phyloP scores from a whole-genome alignment of 2,329 filamentous ascomycete genomes.

The Graphilbum fragrans region DNA sequence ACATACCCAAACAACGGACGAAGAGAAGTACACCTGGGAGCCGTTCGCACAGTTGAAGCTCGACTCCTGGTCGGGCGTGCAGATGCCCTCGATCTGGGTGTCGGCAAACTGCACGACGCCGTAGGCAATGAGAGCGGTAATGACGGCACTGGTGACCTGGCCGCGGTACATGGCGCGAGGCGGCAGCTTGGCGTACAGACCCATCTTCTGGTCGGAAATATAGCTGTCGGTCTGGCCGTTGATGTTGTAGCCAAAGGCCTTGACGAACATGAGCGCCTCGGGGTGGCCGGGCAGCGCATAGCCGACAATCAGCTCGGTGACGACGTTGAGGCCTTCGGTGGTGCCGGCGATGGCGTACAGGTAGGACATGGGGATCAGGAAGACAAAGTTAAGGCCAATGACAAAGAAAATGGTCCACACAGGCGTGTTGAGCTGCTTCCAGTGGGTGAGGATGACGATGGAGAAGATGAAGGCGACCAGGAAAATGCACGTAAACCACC shows the following conservation, averaged over 20 bases:
- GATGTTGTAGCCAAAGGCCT: constrained; percentile 13
- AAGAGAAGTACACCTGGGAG: constrained; percentile 1
- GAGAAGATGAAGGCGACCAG: constrained; percentile 1
- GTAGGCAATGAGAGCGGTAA: constrained; percentile 5
- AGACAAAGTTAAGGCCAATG: constrained; percentile 20
- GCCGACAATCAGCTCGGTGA: constrained; percentile 35
- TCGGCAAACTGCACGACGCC: constrained; percentile 3
- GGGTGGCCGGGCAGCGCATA: constrained; percentile 35
- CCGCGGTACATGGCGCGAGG: constrained; percentile 6
- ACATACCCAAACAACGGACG: constrained; percentile 5
- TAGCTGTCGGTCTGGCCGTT: constrained; percentile 5
- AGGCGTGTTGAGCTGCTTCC: neutral
- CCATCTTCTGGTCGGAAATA: constrained; percentile 7
- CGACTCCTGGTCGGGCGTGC: constrained; percentile 3
- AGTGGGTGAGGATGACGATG: constrained; percentile 1
- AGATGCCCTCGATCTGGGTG: constrained; percentile 1
- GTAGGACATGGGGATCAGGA: constrained; percentile 31
- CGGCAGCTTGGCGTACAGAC: constrained; percentile 6
- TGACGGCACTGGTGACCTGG: constrained; percentile 4
- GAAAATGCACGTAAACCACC: constrained; percentile 1
- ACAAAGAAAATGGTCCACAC: constrained; percentile 4
- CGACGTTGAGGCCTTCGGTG: constrained; percentile 33
- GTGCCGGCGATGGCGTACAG: constrained; percentile 36
- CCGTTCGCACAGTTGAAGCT: constrained; percentile 3
- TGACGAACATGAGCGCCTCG: constrained; percentile 38